Percentiles rank a stretch among this genome's conserved stretches.
phyloP scores from a whole-genome alignment of 768 basidiomycete species.

The Chlorophyllum brunneum region DNA sequence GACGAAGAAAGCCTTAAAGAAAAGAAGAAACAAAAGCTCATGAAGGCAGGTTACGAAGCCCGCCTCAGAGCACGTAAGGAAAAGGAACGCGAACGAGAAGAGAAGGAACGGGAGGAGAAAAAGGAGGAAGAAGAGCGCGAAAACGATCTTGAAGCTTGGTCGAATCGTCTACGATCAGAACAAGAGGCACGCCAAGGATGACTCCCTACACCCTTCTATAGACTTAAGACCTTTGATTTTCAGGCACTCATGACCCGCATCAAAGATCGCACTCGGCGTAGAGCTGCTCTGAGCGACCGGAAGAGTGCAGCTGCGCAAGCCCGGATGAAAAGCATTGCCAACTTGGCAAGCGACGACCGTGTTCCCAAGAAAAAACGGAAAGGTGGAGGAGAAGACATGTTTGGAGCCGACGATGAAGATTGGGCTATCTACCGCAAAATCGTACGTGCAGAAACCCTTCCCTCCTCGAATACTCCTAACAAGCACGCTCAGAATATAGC shows the following conservation, averaged over 20 bases:
- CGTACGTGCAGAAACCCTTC: slow-evolving; percentile 38
- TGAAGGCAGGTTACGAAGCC: slow-evolving; percentile 94
- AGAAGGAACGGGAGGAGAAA: slow-evolving; percentile 66
- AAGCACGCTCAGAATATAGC: slow-evolving; percentile 52
- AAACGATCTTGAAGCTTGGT: slow-evolving; percentile 71
- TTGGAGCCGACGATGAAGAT: slow-evolving; percentile 92
- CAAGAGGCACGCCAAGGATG: slow-evolving; percentile 58
- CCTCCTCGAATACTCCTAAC: neutral
- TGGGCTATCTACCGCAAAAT: slow-evolving; percentile 99
- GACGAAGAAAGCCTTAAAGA: slow-evolving; percentile 92
- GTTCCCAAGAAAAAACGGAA: slow-evolving; percentile 84
- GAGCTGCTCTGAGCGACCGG: slow-evolving; percentile 80
- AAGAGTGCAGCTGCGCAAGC: slow-evolving; percentile 95
- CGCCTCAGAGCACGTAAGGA: slow-evolving; percentile 80
- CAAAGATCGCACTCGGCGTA: slow-evolving; percentile 75
- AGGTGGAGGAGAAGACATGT: slow-evolving; percentile 83
- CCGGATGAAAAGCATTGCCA: slow-evolving; percentile 90
- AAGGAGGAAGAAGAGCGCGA: slow-evolving; percentile 75
- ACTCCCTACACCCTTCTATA: neutral
- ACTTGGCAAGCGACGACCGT: slow-evolving; percentile 82
- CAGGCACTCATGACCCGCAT: slow-evolving; percentile 81
- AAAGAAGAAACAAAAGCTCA: slow-evolving; percentile 87
- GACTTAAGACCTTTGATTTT: neutral
- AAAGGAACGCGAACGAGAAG: slow-evolving; percentile 81
- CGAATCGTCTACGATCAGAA: slow-evolving; percentile 63